phyloP scores from a whole-genome alignment of 768 basidiomycete genomes.

The Lenzites betulinus region DNA sequence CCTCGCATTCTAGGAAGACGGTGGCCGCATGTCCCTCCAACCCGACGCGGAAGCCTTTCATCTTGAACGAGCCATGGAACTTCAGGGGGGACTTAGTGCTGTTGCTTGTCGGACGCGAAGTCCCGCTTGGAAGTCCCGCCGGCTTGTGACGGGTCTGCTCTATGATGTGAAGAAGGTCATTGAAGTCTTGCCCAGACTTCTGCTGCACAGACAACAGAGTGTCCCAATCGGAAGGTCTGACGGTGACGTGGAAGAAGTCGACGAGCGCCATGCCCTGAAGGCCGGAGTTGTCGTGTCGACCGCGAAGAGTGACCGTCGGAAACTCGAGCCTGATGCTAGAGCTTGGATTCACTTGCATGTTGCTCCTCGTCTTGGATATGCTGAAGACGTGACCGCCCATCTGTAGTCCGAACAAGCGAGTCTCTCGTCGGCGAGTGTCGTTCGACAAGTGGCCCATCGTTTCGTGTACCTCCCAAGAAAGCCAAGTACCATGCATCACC shows the following conservation, averaged over 20 bases:
- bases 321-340: slow-evolving; percentile 64
- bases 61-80: slow-evolving; percentile 58
- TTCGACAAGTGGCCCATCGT: slow-evolving; percentile 44
- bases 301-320: slow-evolving; percentile 66
- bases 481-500: slow-evolving; percentile 87
- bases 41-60: slow-evolving; percentile 81
- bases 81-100: slow-evolving; percentile 27
- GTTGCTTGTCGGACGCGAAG: slow-evolving; percentile 11
- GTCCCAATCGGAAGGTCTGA: slow-evolving; percentile 85
- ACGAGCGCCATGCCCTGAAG: slow-evolving; percentile 61
- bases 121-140: slow-evolving; percentile 1
- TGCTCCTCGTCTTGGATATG: slow-evolving; percentile 44
- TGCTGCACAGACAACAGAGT: slow-evolving; percentile 81
- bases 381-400: slow-evolving; percentile 60
- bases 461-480: slow-evolving; percentile 69
- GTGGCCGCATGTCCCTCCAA: slow-evolving; percentile 74
- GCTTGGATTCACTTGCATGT: slow-evolving; percentile 37
- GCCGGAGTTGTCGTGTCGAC: slow-evolving; percentile 49
- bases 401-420: slow-evolving; percentile 63
- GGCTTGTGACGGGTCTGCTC: slow-evolving; percentile 53
- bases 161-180: slow-evolving; percentile 70
- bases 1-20: slow-evolving; percentile 73
- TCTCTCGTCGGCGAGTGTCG: slow-evolving; percentile 31
- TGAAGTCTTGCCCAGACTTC: slow-evolving; percentile 88
- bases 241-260: slow-evolving; percentile 68